Percentiles rank a stretch among this genome's conserved stretches.
These are phyloP conservation scores for Alternaria consortialis DNA, from an alignment of 2,329 filamentous ascomycete genomes.

Conservation along the genomic window DNA sequence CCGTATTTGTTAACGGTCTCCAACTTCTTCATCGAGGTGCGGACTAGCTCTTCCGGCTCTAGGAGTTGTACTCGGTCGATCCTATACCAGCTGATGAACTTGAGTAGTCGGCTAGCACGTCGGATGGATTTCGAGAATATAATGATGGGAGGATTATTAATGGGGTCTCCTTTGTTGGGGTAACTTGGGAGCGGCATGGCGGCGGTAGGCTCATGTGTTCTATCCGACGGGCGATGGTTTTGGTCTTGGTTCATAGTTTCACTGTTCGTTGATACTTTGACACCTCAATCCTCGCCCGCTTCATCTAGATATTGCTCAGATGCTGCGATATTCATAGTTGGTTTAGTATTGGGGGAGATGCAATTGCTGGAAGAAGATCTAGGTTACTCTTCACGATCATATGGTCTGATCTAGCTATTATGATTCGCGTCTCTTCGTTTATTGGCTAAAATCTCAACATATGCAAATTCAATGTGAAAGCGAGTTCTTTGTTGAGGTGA, in stretches of 20 bases:
- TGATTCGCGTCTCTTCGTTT: neutral
- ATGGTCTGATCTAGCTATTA: neutral
- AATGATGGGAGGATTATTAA: neutral
- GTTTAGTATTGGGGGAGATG: too few relatives aligned
- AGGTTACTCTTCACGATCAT: neutral
- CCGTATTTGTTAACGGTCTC: neutral
- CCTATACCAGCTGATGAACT: slow-evolving; percentile 2
- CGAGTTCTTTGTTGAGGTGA: neutral
- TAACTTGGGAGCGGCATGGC: neutral
- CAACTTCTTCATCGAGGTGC: neutral
- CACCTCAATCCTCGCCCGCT: neutral
- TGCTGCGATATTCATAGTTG: neutral
- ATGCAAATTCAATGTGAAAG: neutral
- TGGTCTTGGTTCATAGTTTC: neutral
- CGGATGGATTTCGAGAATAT: neutral
- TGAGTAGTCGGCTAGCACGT: neutral
- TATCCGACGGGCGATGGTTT: neutral
- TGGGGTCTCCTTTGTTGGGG: neutral
- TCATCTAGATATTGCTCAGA: neutral
- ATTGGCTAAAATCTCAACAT: neutral
- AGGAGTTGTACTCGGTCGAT: neutral
- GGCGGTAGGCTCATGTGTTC: neutral
- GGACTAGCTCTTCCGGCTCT: neutral
- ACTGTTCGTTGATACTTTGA: neutral
- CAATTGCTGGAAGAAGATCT: too few relatives aligned